These are phyloP conservation scores for Acanthochlamys bracteata DNA, from an alignment of 106 monocot genomes.

Conservation along the genomic window DNA sequence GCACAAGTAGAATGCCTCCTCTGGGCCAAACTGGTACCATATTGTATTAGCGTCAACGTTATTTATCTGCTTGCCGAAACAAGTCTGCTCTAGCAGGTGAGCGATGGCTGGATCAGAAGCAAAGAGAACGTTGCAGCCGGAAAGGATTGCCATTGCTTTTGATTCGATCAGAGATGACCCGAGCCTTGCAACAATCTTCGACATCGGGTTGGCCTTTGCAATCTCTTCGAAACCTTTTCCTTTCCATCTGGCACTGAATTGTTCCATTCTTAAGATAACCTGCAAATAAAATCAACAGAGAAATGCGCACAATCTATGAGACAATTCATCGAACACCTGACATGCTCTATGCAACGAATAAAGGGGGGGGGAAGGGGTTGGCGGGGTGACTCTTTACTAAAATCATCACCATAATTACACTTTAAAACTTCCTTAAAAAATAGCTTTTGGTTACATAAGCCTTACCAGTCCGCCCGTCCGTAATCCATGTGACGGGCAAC, in stretches of 20 bases:
- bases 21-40: slow-evolving; percentile 58
- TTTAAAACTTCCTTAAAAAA: too few relatives aligned
- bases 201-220: slow-evolving; percentile 61
- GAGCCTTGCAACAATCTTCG: slow-evolving; percentile 36
- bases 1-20: slow-evolving; percentile 63
- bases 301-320: too few relatives aligned
- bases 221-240: slow-evolving; percentile 41
- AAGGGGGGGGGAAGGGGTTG: too few relatives aligned
- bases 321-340: too few relatives aligned
- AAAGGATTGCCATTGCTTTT: slow-evolving; percentile 19
- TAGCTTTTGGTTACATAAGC: too few relatives aligned
- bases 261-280: slow-evolving; percentile 18
- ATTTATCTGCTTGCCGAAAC: slow-evolving; percentile 43
- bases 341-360: too few relatives aligned
- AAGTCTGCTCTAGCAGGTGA: slow-evolving; percentile 33
- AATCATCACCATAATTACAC: too few relatives aligned
- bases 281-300: too few relatives aligned
- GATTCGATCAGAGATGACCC: slow-evolving; percentile 21
- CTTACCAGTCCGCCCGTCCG: too few relatives aligned
- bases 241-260: slow-evolving; percentile 63
- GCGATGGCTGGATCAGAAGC: slow-evolving; percentile 18
- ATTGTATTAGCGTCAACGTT: slow-evolving; percentile 18
- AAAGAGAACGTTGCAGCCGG: slow-evolving; percentile 21
- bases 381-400: too few relatives aligned
- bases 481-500: too few relatives aligned